phyloP scores from a whole-genome alignment of 2,329 filamentous ascomycete genomes.

The Truncatella angustata region DNA sequence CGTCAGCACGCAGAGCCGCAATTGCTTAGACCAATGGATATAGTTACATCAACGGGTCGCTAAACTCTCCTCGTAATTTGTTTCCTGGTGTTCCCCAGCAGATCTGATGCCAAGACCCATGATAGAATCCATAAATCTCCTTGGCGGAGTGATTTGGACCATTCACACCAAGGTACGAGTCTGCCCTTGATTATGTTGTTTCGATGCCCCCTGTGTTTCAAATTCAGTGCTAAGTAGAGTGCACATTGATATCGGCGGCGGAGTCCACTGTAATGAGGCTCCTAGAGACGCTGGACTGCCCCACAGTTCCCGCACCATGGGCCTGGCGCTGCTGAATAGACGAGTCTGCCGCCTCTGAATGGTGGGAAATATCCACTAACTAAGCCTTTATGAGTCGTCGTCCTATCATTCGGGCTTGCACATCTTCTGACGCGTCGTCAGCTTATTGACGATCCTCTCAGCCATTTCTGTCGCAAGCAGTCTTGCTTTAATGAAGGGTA shows the following conservation, averaged over 20 bases:
- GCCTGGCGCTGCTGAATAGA: not conserved
- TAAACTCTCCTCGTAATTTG: constrained; percentile 7
- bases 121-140: not conserved
- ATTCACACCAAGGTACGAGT: not conserved
- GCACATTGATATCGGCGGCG: no score
- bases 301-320: not conserved
- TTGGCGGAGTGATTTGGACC: not conserved
- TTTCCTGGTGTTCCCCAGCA: not conserved
- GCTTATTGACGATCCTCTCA: not conserved
- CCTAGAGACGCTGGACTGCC: not conserved
- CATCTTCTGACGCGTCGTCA: not conserved
- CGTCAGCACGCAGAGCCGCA: constrained; percentile 4
- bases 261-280: not conserved
- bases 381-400: not conserved
- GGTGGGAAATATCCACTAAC: constrained; percentile 3
- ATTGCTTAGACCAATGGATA: not conserved
- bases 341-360: not conserved
- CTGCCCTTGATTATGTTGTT: constrained; percentile 1
- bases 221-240: no score
- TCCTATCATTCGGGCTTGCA: not conserved
- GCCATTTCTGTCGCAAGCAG: not conserved
- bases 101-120: constrained; percentile 1
- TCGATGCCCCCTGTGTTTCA: not conserved
- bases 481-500: not conserved
- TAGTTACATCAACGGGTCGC: not conserved